phyloP scores from a whole-genome alignment of 2,329 filamentous ascomycete species.

The Fusarium duplospermum region DNA sequence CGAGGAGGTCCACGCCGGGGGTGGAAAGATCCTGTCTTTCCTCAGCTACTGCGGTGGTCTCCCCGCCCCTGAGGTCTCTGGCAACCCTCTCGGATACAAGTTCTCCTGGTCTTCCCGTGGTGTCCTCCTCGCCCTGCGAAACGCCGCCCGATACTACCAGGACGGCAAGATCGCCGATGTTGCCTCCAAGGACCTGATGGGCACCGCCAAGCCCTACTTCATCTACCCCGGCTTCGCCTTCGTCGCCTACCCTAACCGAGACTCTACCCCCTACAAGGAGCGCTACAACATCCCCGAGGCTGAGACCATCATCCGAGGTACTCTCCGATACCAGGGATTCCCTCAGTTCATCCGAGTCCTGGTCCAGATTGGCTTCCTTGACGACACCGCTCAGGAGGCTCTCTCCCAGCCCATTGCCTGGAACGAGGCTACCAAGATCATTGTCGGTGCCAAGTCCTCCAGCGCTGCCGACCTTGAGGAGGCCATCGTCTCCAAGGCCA shows the following conservation, averaged over 20 bases:
- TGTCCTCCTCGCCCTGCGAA: conserved; percentile 87
- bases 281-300: conserved; percentile 93
- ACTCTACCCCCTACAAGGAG: conserved; percentile 88
- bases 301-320: conserved; percentile 85
- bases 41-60: conserved; percentile 87
- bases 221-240: conserved; percentile 90
- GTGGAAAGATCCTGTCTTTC: conserved; percentile 88
- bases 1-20: conserved; percentile 84
- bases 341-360: conserved; percentile 89
- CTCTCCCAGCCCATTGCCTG: conserved; percentile 78
- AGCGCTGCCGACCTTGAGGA: conserved; percentile 76
- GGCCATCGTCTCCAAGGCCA: conserved; percentile 78
- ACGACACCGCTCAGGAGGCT: conserved; percentile 64
- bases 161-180: conserved; percentile 80
- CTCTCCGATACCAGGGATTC: conserved; percentile 89
- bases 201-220: conserved; percentile 85
- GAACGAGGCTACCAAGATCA: conserved; percentile 85
- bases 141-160: conserved; percentile 85
- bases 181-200: conserved; percentile 78
- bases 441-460: conserved; percentile 76
- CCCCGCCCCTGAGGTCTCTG: conserved; percentile 74
- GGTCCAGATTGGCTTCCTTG: conserved; percentile 90
- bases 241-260: conserved; percentile 93
- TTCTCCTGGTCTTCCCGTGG: conserved; percentile 69
- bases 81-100: conserved; percentile 94